Base-by-base conservation (phyloP, 495 filamentous ascomycete species). In the Hyaloscypha hepaticicola region DNA sequence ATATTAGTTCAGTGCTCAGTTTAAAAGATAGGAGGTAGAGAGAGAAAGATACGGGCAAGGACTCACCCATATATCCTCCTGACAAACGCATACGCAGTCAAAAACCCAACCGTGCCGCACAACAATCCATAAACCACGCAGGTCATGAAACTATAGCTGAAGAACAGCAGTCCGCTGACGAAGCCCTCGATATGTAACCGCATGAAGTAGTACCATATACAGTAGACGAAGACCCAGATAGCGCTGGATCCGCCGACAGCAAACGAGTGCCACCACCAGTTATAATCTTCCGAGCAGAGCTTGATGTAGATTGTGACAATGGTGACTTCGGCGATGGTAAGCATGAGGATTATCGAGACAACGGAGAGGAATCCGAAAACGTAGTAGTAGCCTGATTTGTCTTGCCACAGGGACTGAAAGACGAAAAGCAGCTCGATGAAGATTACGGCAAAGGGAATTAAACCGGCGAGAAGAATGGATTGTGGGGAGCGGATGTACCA, bases 181-280 rank as follows among this genome's bases (percentile, higher is more conserved):
- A 94, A 89, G 6, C 93, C 93, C 50, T 88, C 81, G 69, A 96
- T 91, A 68, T 94, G 88, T 34, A 97, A 80, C 75, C 89, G 90
- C 71, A 86, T 87, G 68, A 86, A 83, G 77, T 92, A 96, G 77
- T 96, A 97, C 87, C 90, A 96, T 51, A 88, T 79, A 70, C 90
- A 91, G 75, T 96, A 96, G 45, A 85, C 70, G 72, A 94, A 96
- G 45, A 97, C 86, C 93, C 93, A 97, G 65, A 92, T 75, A 2
- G 89, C 85, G 66, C 86, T 90, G 69, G 88, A 88, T 58, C 88
- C 88, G 49, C 93, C 93, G 19, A 93, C 85, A 41, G 92, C 75
- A 79, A 97, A 95, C 67, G 89, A 91, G 72, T 92, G 89, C 92
- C 92, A 96, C 91, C 91, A 96, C 93, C 93, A 97, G 73, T 95